Percentiles rank a stretch among this genome's conserved stretches.
These are phyloP conservation scores for Neolentinus lepideus DNA, from an alignment of 1,284 basidiomycete species.

Conservation along the genomic window DNA sequence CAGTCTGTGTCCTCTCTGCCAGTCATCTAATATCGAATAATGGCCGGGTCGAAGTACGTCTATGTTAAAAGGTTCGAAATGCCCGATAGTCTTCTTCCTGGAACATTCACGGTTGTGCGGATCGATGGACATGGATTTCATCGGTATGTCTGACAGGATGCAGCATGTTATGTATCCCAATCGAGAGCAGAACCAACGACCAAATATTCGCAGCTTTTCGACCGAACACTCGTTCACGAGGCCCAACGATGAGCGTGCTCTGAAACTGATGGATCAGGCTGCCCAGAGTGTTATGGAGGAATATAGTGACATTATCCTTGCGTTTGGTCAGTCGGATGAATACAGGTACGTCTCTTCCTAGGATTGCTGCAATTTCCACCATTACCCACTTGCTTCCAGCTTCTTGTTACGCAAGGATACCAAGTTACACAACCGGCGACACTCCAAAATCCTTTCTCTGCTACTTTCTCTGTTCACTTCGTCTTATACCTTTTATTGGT, in stretches of 20 bases:
- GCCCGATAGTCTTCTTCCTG: conserved; percentile 80
- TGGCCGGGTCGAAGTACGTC: conserved; percentile 90
- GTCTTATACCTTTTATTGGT: conserved; percentile 87
- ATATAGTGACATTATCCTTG: conserved; percentile 78
- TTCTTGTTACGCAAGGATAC: conserved; percentile 81
- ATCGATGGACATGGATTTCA: conserved; percentile 96
- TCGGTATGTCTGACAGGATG: conserved; percentile 42
- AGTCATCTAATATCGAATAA: conserved; percentile 21
- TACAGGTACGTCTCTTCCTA: conserved; percentile 61
- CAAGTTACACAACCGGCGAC: conserved; percentile 76
- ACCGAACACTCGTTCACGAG: conserved; percentile 80
- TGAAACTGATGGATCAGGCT: conserved; percentile 90
- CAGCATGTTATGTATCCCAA: neutral
- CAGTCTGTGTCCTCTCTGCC: neutral
- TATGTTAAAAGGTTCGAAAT: conserved; percentile 92
- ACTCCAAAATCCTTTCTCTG: conserved; percentile 86
- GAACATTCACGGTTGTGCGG: conserved; percentile 81
- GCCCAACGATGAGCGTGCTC: conserved; percentile 86
- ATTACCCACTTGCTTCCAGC: conserved; percentile 30
- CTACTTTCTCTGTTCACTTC: conserved; percentile 92
- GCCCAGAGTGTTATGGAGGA: conserved; percentile 80
- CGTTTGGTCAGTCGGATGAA: conserved; percentile 96
- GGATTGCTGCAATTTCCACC: neutral
- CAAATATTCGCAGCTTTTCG: conserved; percentile 61
- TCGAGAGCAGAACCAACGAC: neutral